Evolutionary conservation across 1,284 basidiomycete genomes (phyloP), one percentile per base, ranked within the genome.

Genomic region (Naganishia sp.): DNA sequence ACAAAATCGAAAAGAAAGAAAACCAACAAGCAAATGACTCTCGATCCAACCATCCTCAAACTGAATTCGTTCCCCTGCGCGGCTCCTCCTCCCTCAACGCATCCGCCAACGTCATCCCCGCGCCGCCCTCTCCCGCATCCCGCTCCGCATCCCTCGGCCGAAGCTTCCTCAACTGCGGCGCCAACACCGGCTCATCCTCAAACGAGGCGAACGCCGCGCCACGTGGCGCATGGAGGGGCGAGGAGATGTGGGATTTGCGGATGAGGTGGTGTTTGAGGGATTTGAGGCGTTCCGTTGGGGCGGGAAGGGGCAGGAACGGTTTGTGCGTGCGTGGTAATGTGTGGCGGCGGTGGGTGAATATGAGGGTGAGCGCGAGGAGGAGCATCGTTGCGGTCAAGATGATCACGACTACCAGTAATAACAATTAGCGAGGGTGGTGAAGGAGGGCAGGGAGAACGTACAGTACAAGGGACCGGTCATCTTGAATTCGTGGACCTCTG

Each of bases 71-170:
- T 31, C 33, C n/a, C 33, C n/a, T 23, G 6, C 6, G 3, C 21
- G 18, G n/a, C 25, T 16, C 28, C 23, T 52, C 48, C 21, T 52
- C 21, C 42, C 45, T 54, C 33, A 65, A 52, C 33, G 63, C 63
- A n/a, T 65, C 63, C 31, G 45, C 54, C 23, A 65, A 53, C 6
- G 54, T 56, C 54, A 65, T 48, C 33, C 56, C 28, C 28, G 3
- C 28, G 28, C 28, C 28, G 10, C 42, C 28, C 7, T 31, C 46
- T n/a, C 46, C 23, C 25, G 28, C 42, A 48, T 45, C n/a, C n/a
- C 44, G 45, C 11, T 39, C 33, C 59, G n/a, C 18, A 50, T 36
- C 36, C 25, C 33, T 48, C 7, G 42, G 46, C 18, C n/a, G 54
- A 43, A 50, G 21, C 25, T 31, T 54, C 11, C 28, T n/a, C 23